These are phyloP conservation scores for Rhodomyrtus tomentosa DNA, from an alignment of 345 rosid genomes.

Conservation along the genomic window DNA sequence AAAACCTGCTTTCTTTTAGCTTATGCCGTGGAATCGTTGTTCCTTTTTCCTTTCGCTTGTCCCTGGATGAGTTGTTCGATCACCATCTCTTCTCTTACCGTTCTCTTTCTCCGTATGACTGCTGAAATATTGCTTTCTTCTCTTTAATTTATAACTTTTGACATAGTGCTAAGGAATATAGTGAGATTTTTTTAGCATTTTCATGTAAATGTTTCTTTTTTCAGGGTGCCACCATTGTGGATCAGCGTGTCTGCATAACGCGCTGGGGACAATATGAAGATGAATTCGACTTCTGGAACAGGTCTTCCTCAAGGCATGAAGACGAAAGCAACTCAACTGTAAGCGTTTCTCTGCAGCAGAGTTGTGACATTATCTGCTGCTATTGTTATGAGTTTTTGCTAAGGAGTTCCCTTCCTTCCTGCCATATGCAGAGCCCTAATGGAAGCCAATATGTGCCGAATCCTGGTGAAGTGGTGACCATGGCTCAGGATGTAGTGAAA, in stretches of 20 bases:
- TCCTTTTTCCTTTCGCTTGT: not conserved
- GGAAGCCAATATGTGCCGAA: constrained; percentile 24
- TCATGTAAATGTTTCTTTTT: not conserved
- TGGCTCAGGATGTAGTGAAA: constrained; percentile 65
- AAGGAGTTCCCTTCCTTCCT: not conserved
- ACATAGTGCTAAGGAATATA: not conserved
- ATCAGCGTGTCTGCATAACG: constrained; percentile 65
- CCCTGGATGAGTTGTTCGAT: not conserved
- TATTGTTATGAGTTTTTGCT: not conserved
- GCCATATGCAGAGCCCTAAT: constrained; percentile 8
- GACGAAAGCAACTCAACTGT: constrained; percentile 41
- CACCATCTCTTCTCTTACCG: not conserved
- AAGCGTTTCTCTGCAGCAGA: constrained; percentile 3
- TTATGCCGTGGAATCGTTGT: not conserved
- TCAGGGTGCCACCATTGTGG: constrained; percentile 74
- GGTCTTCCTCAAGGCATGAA: constrained; percentile 10
- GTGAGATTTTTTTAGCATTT: not conserved
- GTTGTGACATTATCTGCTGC: not conserved
- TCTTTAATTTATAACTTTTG: not conserved
- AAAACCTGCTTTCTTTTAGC: not conserved
- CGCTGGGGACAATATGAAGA: constrained; percentile 58
- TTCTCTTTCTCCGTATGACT: not conserved
- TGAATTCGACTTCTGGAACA: constrained; percentile 50
- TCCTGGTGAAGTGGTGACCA: constrained; percentile 60
- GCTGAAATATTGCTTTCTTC: not conserved